Evolutionary conservation across 1,139 yeast genomes (phyloP), one percentile per base, ranked within the genome.

Genomic region (Sugiyamaella grinbergsii): DNA sequence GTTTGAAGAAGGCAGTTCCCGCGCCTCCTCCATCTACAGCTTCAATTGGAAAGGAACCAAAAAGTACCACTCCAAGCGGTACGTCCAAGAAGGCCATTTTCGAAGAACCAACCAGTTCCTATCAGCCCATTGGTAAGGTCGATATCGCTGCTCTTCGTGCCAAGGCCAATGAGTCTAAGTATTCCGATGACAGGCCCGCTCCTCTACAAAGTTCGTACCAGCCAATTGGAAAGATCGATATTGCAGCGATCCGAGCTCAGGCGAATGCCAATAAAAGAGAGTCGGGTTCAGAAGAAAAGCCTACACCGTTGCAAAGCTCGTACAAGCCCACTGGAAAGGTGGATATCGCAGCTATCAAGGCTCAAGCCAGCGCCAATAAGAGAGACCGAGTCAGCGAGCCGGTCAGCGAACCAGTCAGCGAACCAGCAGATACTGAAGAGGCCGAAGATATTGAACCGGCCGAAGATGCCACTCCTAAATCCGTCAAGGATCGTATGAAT

Each of bases 321-420:
- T 81, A 79, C 68, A 75, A 78, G 62, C 85, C 85, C 29, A 71
- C 79, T 42, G 85, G 85, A 22, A 79, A 78, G 59, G 80, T 81
- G 31, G 81, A 81, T 53, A 65, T 73, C 54, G 81, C 73, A 15
- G 76, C 75, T 10, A 66, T 73, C 45, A 64, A 75, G 15, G 76
- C 74, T 4, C 68, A 70, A 50, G 77, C 75, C 22, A 41, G 16
- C 16, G 46, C 50, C 16, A 41, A 41, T 15, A 41, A 29, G 29
- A 31, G 28, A 13, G 33, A 28, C 8, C 19, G 15, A 11, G 20
- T 23, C 8, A 23, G 16, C 16, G 11, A 11, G 18, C 10, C 10
- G 18, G 34, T 31, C 18, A 31, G 13, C 34, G 18, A 5, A 20
- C 39, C 2, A 7, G 23, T 34, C 13, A 20, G 10, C 18, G 6